These are phyloP conservation scores for Diaporthe amygdali DNA, from an alignment of 2,329 filamentous ascomycete species.

Conservation along the genomic window DNA sequence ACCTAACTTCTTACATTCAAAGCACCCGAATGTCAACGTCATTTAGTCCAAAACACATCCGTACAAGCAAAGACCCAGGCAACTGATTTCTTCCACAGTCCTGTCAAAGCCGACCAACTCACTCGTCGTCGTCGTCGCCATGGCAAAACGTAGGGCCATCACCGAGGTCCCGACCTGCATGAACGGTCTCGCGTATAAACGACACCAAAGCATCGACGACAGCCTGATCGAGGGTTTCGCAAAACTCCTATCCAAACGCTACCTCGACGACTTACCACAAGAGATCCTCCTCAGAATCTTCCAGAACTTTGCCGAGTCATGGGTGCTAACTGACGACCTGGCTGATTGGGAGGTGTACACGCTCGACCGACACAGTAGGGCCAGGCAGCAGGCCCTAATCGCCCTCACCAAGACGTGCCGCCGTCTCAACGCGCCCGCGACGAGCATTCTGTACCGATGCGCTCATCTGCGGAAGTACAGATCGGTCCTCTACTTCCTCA, in stretches of 20 bases:
- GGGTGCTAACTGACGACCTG: neutral
- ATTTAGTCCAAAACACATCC: neutral
- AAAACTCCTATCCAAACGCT: neutral
- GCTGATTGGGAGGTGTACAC: neutral
- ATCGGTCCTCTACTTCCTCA: neutral
- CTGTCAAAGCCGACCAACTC: neutral
- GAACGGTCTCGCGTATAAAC: neutral
- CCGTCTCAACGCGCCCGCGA: neutral
- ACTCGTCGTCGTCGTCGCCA: neutral
- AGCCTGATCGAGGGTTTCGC: neutral
- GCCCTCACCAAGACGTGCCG: neutral
- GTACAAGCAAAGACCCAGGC: neutral
- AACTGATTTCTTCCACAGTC: neutral
- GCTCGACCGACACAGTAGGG: neutral
- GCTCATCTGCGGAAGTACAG: neutral
- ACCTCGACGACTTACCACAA: neutral
- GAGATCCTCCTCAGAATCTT: conserved; percentile 8
- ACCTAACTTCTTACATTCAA: neutral
- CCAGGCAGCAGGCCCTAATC: neutral
- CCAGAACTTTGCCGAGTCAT: neutral
- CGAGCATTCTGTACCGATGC: conserved; percentile 1
- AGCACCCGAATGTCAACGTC: neutral
- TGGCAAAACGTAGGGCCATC: neutral
- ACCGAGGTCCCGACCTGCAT: neutral
- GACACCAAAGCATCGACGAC: neutral